phyloP scores from a whole-genome alignment of 257 asterid genomes.

The Coffea canephora region DNA sequence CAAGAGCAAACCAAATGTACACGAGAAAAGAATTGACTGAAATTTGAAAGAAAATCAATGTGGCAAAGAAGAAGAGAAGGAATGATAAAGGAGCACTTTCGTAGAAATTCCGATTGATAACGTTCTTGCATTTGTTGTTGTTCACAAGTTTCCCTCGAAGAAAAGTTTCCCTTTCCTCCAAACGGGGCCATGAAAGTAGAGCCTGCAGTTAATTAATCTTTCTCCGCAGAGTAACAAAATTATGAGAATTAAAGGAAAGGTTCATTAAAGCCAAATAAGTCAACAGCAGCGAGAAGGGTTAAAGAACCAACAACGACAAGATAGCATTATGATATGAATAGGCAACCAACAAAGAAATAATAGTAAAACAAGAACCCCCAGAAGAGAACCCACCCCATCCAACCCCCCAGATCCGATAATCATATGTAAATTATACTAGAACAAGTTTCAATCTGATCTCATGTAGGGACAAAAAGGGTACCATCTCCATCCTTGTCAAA shows the following conservation, averaged over 20 bases:
- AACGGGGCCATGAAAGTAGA: neutral
- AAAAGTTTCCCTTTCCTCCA: too few relatives aligned
- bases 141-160: too few relatives aligned
- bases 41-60: neutral
- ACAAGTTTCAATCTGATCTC: neutral
- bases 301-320: too few relatives aligned
- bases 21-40: neutral
- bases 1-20: neutral
- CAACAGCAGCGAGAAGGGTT: neutral
- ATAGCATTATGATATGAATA: neutral
- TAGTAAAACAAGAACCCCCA: too few relatives aligned
- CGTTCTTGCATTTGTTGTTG: too few relatives aligned
- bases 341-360: neutral
- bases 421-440: neutral
- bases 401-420: neutral
- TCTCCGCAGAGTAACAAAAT: too few relatives aligned
- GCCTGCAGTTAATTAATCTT: neutral
- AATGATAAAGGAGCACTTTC: too few relatives aligned
- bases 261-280: neutral
- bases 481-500: slow-evolving; percentile 5
- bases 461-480: neutral
- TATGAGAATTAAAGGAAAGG: neutral
- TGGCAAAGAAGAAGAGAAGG: neutral
- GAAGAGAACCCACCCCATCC: too few relatives aligned
- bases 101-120: too few relatives aligned